phyloP scores from a whole-genome alignment of 2,329 filamentous ascomycete genomes.

The Cladosporium sp. region DNA sequence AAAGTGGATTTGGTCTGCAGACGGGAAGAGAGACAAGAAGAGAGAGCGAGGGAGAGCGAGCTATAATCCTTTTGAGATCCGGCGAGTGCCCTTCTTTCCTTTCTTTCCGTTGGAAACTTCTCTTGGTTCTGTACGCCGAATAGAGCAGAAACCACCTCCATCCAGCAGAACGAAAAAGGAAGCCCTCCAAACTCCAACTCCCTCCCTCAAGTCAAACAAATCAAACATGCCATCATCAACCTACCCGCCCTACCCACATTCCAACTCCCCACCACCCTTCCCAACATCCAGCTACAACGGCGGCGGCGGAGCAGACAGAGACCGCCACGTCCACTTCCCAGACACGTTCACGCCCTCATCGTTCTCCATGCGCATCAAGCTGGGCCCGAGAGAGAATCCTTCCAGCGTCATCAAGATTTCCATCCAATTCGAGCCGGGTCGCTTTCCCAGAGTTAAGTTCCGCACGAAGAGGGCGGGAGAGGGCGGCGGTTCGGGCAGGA shows the following conservation, averaged over 20 bases:
- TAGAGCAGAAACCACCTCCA: no score
- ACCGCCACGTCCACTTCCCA: slow-evolving; percentile 22
- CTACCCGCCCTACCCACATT: slow-evolving; percentile 5
- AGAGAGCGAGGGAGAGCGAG: no score
- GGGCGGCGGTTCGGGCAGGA: slow-evolving; percentile 13
- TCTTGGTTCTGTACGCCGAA: no score
- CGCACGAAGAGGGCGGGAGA: slow-evolving; percentile 23
- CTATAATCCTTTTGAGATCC: no score
- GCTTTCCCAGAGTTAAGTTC: slow-evolving; percentile 27
- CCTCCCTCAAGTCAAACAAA: not conserved
- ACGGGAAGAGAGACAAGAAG: no score
- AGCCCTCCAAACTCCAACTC: no score
- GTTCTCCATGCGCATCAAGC: slow-evolving; percentile 24
- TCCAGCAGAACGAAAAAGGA: no score
- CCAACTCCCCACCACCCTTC: not conserved
- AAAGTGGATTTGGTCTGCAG: no score
- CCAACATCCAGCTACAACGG: no score
- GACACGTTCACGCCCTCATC: slow-evolving; percentile 25
- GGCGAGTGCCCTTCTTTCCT: not conserved
- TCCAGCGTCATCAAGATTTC: slow-evolving; percentile 28
- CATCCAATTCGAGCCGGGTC: slow-evolving; percentile 25
- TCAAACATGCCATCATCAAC: slow-evolving; percentile 7
- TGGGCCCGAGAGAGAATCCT: slow-evolving; percentile 24
- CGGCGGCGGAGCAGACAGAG: not conserved
- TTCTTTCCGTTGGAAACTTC: no score